These are phyloP conservation scores for Geoglossum cookeanum DNA, from an alignment of 2,329 filamentous ascomycete genomes.

Conservation along the genomic window DNA sequence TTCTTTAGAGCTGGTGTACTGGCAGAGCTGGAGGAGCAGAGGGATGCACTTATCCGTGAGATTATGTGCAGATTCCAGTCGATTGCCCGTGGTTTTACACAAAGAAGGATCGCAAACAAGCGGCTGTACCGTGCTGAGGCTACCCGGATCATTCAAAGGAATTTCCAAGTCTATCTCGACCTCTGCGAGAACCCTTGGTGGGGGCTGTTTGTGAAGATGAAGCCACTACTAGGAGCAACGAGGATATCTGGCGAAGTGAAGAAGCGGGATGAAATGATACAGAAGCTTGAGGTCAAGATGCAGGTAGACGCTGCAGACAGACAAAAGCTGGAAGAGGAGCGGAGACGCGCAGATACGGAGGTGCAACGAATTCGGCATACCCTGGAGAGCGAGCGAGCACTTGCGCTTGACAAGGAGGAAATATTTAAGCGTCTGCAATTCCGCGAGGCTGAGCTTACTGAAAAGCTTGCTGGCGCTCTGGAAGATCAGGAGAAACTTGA, in stretches of 20 bases:
- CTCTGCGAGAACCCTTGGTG: conserved; percentile 93
- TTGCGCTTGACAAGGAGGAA: conserved; percentile 94
- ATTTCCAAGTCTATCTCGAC: conserved; percentile 80
- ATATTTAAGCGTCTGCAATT: conserved; percentile 93
- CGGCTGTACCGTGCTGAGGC: conserved; percentile 87
- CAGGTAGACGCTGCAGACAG: conserved; percentile 53
- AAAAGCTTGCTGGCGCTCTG: conserved; percentile 80
- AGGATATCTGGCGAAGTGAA: conserved; percentile 86
- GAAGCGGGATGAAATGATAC: conserved; percentile 84
- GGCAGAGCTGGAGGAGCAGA: conserved; percentile 88
- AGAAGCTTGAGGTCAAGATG: conserved; percentile 70
- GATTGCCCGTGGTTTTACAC: conserved; percentile 72
- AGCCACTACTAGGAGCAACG: conserved; percentile 79
- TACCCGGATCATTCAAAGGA: conserved; percentile 82
- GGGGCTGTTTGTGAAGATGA: conserved; percentile 88
- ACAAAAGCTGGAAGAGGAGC: conserved; percentile 73
- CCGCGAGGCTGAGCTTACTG: conserved; percentile 78
- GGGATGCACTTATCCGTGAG: conserved; percentile 78
- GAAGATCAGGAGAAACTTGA: conserved; percentile 90
- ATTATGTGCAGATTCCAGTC: conserved; percentile 92
- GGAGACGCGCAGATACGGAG: conserved; percentile 69
- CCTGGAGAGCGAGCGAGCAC: conserved; percentile 83
- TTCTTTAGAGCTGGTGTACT: conserved; percentile 95
- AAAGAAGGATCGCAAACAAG: conserved; percentile 78
- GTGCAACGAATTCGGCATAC: conserved; percentile 83